Base-by-base conservation (phyloP, 179 eudicot species). In the Patellifolia procumbens region DNA sequence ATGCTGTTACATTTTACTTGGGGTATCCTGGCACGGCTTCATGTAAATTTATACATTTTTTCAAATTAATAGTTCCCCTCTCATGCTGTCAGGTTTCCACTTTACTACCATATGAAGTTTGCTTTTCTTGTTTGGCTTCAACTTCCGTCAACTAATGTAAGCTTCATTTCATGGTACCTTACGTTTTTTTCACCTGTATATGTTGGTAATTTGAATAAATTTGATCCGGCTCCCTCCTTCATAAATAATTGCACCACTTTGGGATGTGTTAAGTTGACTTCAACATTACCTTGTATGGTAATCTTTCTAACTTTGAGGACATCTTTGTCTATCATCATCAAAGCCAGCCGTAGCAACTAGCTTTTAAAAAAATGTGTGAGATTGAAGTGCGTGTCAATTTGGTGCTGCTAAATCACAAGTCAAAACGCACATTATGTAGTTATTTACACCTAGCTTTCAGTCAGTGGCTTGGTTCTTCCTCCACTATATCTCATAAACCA, bases 101-200 rank as follows among this genome's bases (percentile, higher is more conserved):
- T 88, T 53, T 92, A 96, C 86, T 89, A 93, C 84, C 98, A 93
- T 53, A 68, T 90, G 88, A 96, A 96, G 89, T 88, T 96, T 83
- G 97, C 97, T 73, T 93, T 96, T 87, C 96, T 96, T 78, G 91
- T 96, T 67, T 96, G 99, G 99, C 96, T 96, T 85, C 98, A 96
- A 79, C 92, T 96, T 81, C 99, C 98, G 17, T 74, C 92, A 20
- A 72, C 83, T 73, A 83, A 93, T 73, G 99, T 93, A 88, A 91
- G 97, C 73, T 76, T 77, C 74, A 67, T 70, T 24, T 11, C 29
- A 22, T 22, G 10, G 31, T 49, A 59, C 43, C 46, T 53, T 66
- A 32, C 29, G 29, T 77, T 28, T 32, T 62, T 16, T 20, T 17
- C 55, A 61, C 15, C 0, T 67, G n/a, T n/a, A n/a, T n/a, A n/a